These are phyloP conservation scores for Ormosia emarginata DNA, from an alignment of 306 rosid species.

Conservation along the genomic window DNA sequence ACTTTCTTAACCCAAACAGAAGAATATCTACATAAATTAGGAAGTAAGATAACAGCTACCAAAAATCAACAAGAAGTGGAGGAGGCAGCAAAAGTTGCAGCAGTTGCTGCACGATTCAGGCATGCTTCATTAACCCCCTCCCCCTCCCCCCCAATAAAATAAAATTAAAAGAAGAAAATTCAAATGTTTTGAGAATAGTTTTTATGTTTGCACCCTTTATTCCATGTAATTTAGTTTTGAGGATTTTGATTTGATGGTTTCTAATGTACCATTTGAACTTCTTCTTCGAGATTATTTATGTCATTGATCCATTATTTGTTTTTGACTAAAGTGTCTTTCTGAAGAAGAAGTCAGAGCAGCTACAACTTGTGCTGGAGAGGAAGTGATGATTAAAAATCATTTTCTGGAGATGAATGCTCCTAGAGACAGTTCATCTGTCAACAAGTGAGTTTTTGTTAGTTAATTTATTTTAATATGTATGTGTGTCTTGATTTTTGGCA, in stretches of 20 bases:
- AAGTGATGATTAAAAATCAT: slow-evolving; percentile 88
- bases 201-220: neutral
- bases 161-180: neutral
- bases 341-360: slow-evolving; percentile 99
- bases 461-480: neutral
- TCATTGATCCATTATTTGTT: slow-evolving; percentile 26
- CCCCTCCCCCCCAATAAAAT: neutral
- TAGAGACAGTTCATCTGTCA: slow-evolving; percentile 80
- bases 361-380: slow-evolving; percentile 98
- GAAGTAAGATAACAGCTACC: slow-evolving; percentile 89
- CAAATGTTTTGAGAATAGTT: neutral
- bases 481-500: neutral
- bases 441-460: slow-evolving; percentile 58
- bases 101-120: slow-evolving; percentile 96
- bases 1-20: slow-evolving; percentile 90
- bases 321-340: slow-evolving; percentile 73
- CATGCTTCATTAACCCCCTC: slow-evolving; percentile 26
- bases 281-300: neutral
- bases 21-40: slow-evolving; percentile 93
- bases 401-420: slow-evolving; percentile 98
- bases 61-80: slow-evolving; percentile 92
- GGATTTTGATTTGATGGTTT: slow-evolving; percentile 15
- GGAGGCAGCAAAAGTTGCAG: slow-evolving; percentile 90
- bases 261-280: slow-evolving; percentile 5
- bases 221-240: neutral